phyloP scores from a whole-genome alignment of 768 basidiomycete genomes.

The Cystofilobasidium bisporidii region DNA sequence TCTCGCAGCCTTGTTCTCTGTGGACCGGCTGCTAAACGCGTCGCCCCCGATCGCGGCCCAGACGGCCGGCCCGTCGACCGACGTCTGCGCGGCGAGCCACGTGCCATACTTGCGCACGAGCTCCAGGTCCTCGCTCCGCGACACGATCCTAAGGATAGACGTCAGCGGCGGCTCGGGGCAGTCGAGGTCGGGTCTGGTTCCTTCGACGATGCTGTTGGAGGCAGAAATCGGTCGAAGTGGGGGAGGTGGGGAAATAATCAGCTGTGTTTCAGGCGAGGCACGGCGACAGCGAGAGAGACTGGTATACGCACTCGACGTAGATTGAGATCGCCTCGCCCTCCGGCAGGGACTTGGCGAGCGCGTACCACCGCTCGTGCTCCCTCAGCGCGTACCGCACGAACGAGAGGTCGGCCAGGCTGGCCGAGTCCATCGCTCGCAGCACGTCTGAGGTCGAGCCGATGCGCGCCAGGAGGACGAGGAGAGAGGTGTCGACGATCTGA shows the following conservation, averaged over 20 bases:
- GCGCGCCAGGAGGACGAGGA: conserved; percentile 62
- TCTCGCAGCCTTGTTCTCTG: conserved; percentile 48
- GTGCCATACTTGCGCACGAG: conserved; percentile 65
- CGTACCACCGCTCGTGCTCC: conserved; percentile 20
- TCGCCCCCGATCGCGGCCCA: conserved; percentile 48
- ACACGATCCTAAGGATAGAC: conserved; percentile 53
- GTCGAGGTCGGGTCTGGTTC: conserved; percentile 51
- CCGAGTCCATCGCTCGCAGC: conserved; percentile 10
- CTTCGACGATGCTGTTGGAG: conserved; percentile 53
- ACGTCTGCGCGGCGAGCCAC: conserved; percentile 59
- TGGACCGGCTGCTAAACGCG: conserved; percentile 36
- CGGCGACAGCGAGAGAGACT: not conserved
- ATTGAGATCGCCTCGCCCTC: conserved; percentile 54
- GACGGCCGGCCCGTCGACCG: conserved; percentile 36
- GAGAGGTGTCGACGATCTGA: conserved; percentile 73
- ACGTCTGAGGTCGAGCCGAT: conserved; percentile 35
- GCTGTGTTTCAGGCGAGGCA: not conserved
- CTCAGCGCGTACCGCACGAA: conserved; percentile 11
- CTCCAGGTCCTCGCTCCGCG: conserved; percentile 51
- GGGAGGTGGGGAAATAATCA: too few relatives aligned
- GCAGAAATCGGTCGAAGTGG: too few relatives aligned
- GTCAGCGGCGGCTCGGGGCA: conserved; percentile 56
- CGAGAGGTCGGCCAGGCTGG: conserved; percentile 9
- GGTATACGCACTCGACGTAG: conserved; percentile 54
- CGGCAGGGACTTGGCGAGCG: conserved; percentile 1